Percentiles rank a stretch among this genome's conserved stretches.
These are phyloP conservation scores for Yamadazyma taylorii DNA, from an alignment of 1,139 yeast genomes.

Conservation along the genomic window DNA sequence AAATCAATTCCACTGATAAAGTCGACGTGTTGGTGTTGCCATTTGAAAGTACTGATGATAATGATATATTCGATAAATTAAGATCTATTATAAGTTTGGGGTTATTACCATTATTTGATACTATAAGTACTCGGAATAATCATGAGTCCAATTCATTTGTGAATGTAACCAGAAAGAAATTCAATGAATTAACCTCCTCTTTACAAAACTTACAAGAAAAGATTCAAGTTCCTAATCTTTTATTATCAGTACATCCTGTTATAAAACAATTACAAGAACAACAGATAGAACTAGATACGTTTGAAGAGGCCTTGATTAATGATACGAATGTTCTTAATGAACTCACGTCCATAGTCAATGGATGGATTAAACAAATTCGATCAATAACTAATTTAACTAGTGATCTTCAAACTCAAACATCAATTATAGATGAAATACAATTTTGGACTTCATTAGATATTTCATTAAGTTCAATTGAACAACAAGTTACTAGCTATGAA, in stretches of 20 bases:
- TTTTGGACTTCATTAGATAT: constrained; percentile 80
- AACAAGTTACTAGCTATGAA: constrained; percentile 56
- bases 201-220: constrained; percentile 69
- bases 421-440: constrained; percentile 64
- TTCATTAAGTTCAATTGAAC: constrained; percentile 55
- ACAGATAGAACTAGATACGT: constrained; percentile 25
- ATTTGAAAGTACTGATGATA: constrained; percentile 11
- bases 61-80: constrained; percentile 53
- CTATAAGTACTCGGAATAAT: constrained; percentile 14
- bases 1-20: constrained; percentile 5
- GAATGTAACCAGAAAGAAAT: constrained; percentile 54
- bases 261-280: constrained; percentile 36
- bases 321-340: constrained; percentile 64
- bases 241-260: constrained; percentile 52
- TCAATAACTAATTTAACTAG: constrained; percentile 47
- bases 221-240: constrained; percentile 67
- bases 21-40: constrained; percentile 13
- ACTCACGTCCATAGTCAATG: constrained; percentile 64
- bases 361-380: constrained; percentile 71
- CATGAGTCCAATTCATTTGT: constrained; percentile 18
- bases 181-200: constrained; percentile 68
- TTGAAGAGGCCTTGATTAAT: constrained; percentile 25
- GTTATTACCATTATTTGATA: constrained; percentile 39
- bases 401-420: constrained; percentile 17
- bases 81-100: constrained; percentile 54